phyloP scores from a whole-genome alignment of 805 yeast genomes.

The Saccharomycopsis fodiens region DNA sequence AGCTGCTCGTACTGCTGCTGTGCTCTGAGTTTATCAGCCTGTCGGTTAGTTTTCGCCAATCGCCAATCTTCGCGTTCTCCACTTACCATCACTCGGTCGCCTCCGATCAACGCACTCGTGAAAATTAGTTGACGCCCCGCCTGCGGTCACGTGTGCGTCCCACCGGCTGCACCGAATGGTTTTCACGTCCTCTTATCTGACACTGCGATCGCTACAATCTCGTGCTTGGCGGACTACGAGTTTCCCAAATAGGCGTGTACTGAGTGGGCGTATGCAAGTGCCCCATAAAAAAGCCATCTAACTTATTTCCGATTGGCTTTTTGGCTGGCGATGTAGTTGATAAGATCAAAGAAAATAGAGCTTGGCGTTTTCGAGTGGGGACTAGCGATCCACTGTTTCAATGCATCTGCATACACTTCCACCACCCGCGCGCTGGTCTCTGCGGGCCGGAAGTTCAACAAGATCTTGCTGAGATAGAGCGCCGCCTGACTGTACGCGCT shows the following conservation, averaged over 20 bases:
- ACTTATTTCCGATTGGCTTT: not conserved
- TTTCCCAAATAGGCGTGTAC: too few relatives aligned
- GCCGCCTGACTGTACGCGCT: constrained; percentile 54
- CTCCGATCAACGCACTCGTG: not conserved
- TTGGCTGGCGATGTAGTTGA: constrained; percentile 38
- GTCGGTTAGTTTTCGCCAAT: not conserved
- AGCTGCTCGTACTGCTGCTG: constrained; percentile 47
- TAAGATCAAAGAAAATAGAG: constrained; percentile 62
- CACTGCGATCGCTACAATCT: too few relatives aligned
- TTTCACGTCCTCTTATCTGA: not conserved
- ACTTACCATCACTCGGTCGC: not conserved
- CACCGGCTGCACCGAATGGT: not conserved
- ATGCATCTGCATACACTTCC: constrained; percentile 45
- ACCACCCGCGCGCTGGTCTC: constrained; percentile 36
- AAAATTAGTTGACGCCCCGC: not conserved
- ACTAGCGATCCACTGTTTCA: constrained; percentile 55
- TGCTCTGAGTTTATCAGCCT: constrained; percentile 64
- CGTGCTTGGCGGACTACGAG: too few relatives aligned
- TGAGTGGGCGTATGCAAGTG: too few relatives aligned
- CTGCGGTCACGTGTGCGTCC: not conserved
- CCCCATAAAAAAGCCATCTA: too few relatives aligned
- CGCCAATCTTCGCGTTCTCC: too few relatives aligned
- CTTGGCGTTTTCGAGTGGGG: constrained; percentile 42
- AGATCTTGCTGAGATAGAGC: constrained; percentile 52
- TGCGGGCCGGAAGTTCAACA: constrained; percentile 34